phyloP scores from a whole-genome alignment of 345 rosid species.

The Acer yangbiense region DNA sequence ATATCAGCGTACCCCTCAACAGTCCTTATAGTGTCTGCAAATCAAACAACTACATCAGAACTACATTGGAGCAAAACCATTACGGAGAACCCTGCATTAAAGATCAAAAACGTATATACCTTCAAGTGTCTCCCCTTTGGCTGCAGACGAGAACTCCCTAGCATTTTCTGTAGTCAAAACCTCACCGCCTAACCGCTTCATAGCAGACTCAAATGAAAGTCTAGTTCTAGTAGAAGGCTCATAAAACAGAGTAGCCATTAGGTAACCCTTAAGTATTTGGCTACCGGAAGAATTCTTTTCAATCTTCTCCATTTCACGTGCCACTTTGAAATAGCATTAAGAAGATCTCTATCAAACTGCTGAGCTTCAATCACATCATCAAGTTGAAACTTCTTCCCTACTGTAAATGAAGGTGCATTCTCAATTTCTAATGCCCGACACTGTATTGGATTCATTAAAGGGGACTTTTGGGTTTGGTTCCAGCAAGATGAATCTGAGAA shows the following conservation, averaged over 20 bases:
- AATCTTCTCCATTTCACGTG: conserved; percentile 80
- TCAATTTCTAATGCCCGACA: conserved; percentile 46
- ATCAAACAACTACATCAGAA: conserved; percentile 22
- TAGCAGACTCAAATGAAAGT: conserved; percentile 97
- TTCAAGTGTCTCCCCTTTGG: conserved; percentile 98
- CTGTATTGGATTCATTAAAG: conserved; percentile 25
- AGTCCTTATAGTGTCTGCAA: conserved; percentile 88
- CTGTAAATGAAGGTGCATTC: conserved; percentile 18
- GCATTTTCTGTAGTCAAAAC: conserved; percentile 97
- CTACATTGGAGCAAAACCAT: conserved; percentile 4
- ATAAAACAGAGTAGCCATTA: conserved; percentile 94
- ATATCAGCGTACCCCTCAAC: conserved; percentile 92
- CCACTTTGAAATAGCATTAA: conserved; percentile 80
- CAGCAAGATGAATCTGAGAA: background rate
- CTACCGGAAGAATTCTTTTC: conserved; percentile 75
- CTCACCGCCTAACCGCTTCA: conserved; percentile 95
- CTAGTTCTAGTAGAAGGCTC: conserved; percentile 98
- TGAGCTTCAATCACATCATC: conserved; percentile 90
- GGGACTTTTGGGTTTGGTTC: conserved; percentile 19
- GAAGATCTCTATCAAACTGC: conserved; percentile 82
- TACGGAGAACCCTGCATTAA: background rate
- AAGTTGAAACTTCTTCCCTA: conserved; percentile 70
- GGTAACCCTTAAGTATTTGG: conserved; percentile 76
- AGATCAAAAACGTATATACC: conserved; percentile 38
- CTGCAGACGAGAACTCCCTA: conserved; percentile 91